phyloP scores from a whole-genome alignment of 768 basidiomycete genomes.

The Coprinopsis marcescibilis region DNA sequence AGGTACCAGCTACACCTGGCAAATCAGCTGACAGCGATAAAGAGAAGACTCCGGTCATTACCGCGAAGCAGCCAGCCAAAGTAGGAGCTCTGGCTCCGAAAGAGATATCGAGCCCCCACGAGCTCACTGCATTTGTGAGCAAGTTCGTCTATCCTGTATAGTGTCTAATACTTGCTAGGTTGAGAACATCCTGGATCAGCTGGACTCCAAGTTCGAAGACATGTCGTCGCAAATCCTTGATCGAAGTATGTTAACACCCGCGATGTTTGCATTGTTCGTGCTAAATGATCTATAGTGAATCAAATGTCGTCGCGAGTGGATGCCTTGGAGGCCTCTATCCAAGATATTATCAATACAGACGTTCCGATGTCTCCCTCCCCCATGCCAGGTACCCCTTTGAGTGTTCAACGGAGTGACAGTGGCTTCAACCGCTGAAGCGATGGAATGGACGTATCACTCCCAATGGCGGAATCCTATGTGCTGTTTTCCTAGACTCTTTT shows the following conservation, averaged over 20 bases:
- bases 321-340: conserved; percentile 82
- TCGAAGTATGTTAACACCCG: conserved; percentile 51
- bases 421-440: conserved; percentile 20
- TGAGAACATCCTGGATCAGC: conserved; percentile 79
- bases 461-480: too few species aligned
- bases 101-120: conserved; percentile 90
- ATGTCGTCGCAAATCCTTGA: conserved; percentile 90
- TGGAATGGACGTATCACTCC: too few species aligned
- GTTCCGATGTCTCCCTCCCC: conserved; percentile 61
- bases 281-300: conserved; percentile 50
- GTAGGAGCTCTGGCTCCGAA: conserved; percentile 35
- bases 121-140: conserved; percentile 89
- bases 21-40: conserved; percentile 37
- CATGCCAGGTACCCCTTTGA: conserved; percentile 27
- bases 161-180: conserved; percentile 44
- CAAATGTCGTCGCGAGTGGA: conserved; percentile 93
- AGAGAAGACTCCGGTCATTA: conserved; percentile 49
- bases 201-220: conserved; percentile 88
- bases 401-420: conserved; percentile 40
- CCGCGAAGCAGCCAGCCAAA: conserved; percentile 37
- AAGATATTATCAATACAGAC: conserved; percentile 85
- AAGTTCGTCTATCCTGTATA: not conserved
- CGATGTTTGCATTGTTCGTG: conserved; percentile 5
- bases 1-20: conserved; percentile 54
- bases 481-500: too few species aligned